A percentile compares a stretch with the other conserved stretches of the same genome.
Conservation (phyloP, 2,329 filamentous ascomycete genomes). For the Hypomyces rosellus region DNA sequence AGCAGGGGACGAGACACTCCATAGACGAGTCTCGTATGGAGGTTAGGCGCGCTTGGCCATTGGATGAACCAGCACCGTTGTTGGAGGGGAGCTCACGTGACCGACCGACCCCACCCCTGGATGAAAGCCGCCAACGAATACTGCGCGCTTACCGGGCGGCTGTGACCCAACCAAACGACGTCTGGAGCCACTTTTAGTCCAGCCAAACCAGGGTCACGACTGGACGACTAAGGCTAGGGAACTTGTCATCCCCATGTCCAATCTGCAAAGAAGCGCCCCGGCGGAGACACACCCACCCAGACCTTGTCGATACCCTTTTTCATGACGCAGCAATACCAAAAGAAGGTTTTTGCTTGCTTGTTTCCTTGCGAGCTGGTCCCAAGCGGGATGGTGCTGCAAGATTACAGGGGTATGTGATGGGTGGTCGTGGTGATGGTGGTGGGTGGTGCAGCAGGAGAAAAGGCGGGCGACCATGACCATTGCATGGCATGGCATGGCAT, state of each 20-base stretch:
- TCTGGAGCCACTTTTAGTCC: not conserved
- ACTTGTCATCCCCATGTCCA: conserved; percentile 1
- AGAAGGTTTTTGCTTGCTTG: conserved; percentile 2
- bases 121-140: conserved; percentile 3
- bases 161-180: not conserved
- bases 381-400: too few relatives aligned
- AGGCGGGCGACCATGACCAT: too few relatives aligned
- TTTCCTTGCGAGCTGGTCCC: not conserved
- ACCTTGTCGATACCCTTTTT: too few relatives aligned
- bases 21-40: not conserved
- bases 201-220: not conserved
- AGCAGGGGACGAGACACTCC: too few relatives aligned
- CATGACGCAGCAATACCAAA: not conserved
- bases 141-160: conserved; percentile 5
- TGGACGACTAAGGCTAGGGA: too few relatives aligned
- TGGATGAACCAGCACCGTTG: conserved; percentile 5
- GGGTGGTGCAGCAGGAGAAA: too few relatives aligned
- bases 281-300: too few relatives aligned
- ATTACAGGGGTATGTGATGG: too few relatives aligned
- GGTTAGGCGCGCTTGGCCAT: conserved; percentile 1
- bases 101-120: not conserved
- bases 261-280: conserved; percentile 10
- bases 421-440: too few relatives aligned
- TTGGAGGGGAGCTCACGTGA: conserved; percentile 4
- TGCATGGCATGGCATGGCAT: too few relatives aligned